Percentiles rank a stretch among this genome's conserved stretches.
Evolutionary conservation across 2,329 filamentous ascomycete species (phyloP).

Genomic region (Xylaria sp.): DNA sequence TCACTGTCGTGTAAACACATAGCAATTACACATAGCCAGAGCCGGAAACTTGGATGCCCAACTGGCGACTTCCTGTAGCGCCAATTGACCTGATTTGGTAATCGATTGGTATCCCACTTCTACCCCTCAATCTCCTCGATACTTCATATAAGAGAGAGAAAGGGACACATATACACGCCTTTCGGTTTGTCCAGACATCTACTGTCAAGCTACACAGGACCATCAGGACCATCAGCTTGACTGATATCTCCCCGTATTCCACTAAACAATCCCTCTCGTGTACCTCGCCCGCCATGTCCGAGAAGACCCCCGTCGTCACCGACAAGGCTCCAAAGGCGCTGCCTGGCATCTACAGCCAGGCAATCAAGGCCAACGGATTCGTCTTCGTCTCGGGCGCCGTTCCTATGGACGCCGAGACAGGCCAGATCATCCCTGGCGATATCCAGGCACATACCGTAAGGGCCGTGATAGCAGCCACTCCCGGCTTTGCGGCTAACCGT

Average conservation of each 20-base stretch:
- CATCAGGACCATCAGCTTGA: neutral
- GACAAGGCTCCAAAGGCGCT: conserved; percentile 56
- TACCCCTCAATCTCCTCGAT: neutral
- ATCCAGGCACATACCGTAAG: conserved; percentile 72
- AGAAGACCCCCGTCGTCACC: conserved; percentile 53
- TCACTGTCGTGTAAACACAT: too few species aligned
- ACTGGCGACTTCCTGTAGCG: neutral
- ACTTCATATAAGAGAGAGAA: neutral
- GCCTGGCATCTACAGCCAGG: conserved; percentile 59
- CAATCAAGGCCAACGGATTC: conserved; percentile 74
- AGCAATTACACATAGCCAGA: too few species aligned
- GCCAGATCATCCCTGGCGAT: conserved; percentile 70
- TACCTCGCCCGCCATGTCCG: conserved; percentile 44
- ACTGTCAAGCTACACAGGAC: neutral
- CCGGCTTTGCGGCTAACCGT: conserved; percentile 4
- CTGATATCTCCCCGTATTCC: conserved; percentile 23
- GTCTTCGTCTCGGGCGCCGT: conserved; percentile 80
- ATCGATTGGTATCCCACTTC: neutral
- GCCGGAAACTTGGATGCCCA: neutral
- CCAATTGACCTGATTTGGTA: neutral
- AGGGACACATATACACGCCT: neutral
- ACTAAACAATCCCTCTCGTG: neutral
- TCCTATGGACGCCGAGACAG: conserved; percentile 68
- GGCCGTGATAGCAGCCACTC: neutral
- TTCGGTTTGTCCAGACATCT: neutral